phyloP scores from a whole-genome alignment of 345 rosid species.

The Erucastrum elatum region DNA sequence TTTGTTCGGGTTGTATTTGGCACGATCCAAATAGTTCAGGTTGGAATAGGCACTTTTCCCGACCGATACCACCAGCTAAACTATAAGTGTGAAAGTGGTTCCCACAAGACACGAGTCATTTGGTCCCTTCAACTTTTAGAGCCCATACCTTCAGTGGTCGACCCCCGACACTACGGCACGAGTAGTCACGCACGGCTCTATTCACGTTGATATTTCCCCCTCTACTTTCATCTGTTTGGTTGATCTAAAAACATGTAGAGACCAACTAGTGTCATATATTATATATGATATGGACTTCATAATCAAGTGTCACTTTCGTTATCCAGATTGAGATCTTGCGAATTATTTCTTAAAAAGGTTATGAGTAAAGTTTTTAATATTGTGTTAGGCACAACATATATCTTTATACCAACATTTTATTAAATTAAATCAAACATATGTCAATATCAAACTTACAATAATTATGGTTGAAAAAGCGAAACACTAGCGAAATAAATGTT shows the following conservation, averaged over 20 bases:
- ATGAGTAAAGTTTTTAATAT: neutral
- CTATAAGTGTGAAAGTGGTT: constrained; percentile 27
- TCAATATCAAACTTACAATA: neutral
- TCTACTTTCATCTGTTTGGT: constrained; percentile 18
- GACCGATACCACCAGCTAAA: constrained; percentile 22
- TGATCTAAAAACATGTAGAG: constrained; percentile 24
- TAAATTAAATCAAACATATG: constrained; percentile 6
- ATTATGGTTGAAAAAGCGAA: neutral
- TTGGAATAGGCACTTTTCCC: no score
- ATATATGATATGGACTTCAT: constrained; percentile 24
- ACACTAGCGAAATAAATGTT: neutral
- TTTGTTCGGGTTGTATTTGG: no score
- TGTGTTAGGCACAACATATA: constrained; percentile 14
- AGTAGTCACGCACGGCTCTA: constrained; percentile 38
- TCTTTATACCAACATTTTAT: constrained; percentile 10
- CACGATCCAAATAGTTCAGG: no score
- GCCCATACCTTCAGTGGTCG: constrained; percentile 41
- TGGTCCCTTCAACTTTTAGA: constrained; percentile 33
- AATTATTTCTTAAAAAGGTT: constrained; percentile 2
- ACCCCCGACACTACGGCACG: constrained; percentile 41
- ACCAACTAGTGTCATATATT: constrained; percentile 18
- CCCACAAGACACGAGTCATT: constrained; percentile 30
- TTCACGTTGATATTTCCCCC: constrained; percentile 34
- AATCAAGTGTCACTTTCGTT: constrained; percentile 20
- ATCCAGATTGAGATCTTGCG: constrained; percentile 6